Base-by-base conservation (phyloP, 192 early-diverging fungal species). In the Podila epicladia region DNA sequence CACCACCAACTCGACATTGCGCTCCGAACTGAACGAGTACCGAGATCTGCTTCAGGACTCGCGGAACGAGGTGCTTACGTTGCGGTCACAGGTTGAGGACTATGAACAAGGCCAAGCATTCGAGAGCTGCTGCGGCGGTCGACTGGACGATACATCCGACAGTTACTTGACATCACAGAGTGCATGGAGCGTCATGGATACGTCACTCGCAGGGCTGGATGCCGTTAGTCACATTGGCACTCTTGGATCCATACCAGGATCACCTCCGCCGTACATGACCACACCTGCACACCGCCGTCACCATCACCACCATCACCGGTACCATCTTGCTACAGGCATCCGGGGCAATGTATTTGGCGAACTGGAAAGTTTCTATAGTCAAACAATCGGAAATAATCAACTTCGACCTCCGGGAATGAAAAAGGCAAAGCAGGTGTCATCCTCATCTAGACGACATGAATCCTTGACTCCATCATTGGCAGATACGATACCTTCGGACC, bases 1-100 rank as follows among this genome's bases (percentile, higher is more conserved):
- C 33, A 86, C 85, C 4, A 83, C 88, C 51, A 89, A 87, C 33
- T 82, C 84, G 33, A 89, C 86, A 58, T 49, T 86, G 26, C 83
- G 85, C 35, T 77, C 74, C 0, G 85, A 87, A 20, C 60, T 87
- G 20, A 70, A 76, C 12, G 88, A 89, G 45, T 87, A 83, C 57
- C 70, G 82, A 8, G 88, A 87, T 55, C 57, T 87, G 50, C 62
- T 89, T 15, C 67, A 84, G 32, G 88, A 89, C 13, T 78, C 83
- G 12, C 63, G 82, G 60, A 84, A 83, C 48, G 87, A 88, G 22
- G 80, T 87, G 12, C 65, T 74, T 33, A 55, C 74, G 13, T 67
- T 88, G 26, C 76, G 84, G 51, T 62, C 74, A 28, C 80, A 82
- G n/a, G 67, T 88, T n/a, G 87, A 86, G 24, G 83, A 88, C 19